A percentile compares a stretch with the other conserved stretches of the same genome.
These are phyloP conservation scores for Calonectria montana DNA, from an alignment of 2,329 filamentous ascomycete genomes.

Conservation along the genomic window DNA sequence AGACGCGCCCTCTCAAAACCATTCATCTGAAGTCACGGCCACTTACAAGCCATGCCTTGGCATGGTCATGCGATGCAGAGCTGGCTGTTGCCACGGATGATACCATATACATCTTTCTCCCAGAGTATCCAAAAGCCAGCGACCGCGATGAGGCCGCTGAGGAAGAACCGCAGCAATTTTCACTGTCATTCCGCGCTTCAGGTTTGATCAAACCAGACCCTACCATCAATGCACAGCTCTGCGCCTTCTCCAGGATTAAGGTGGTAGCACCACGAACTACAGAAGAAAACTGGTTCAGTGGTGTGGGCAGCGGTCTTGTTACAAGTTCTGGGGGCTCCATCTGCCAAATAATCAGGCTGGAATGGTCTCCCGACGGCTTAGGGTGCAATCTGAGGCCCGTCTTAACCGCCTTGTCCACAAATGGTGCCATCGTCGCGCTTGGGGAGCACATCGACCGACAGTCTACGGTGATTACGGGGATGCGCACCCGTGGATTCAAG, in stretches of 20 bases:
- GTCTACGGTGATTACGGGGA: slow-evolving; percentile 42
- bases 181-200: slow-evolving; percentile 47
- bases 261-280: slow-evolving; percentile 42
- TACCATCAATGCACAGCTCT: slow-evolving; percentile 60
- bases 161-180: slow-evolving; percentile 48
- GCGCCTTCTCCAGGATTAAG: slow-evolving; percentile 49
- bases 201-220: slow-evolving; percentile 52
- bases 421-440: slow-evolving; percentile 62
- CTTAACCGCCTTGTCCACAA: slow-evolving; percentile 62
- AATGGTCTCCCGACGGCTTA: slow-evolving; percentile 70
- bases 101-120: slow-evolving; percentile 63
- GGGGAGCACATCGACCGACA: slow-evolving; percentile 57
- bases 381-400: slow-evolving; percentile 65
- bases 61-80: slow-evolving; percentile 69
- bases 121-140: slow-evolving; percentile 52
- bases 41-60: slow-evolving; percentile 54
- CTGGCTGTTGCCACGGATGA: slow-evolving; percentile 68
- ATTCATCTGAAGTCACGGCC: slow-evolving; percentile 57
- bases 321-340: slow-evolving; percentile 61
- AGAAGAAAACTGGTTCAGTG: slow-evolving; percentile 49
- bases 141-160: slow-evolving; percentile 42
- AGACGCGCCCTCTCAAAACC: slow-evolving; percentile 61
- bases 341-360: slow-evolving; percentile 65
- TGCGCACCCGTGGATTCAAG: slow-evolving; percentile 55
- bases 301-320: slow-evolving; percentile 59